Percentiles rank a stretch among this genome's conserved stretches.
Conservation (phyloP, 106 monocot genomes). For the Dendrobium officinale region DNA sequence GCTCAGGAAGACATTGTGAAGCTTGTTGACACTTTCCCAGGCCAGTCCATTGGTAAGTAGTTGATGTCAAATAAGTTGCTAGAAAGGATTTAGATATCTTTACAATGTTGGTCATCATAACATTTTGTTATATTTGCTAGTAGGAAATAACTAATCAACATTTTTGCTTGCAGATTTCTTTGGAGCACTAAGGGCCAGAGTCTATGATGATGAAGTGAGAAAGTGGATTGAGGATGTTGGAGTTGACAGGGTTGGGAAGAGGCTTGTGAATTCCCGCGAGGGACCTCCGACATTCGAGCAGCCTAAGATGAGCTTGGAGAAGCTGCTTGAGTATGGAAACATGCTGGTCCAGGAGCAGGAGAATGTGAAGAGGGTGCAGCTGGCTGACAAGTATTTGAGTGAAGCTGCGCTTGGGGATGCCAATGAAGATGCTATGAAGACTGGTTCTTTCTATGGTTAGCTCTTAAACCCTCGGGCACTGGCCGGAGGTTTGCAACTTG, state of each 20-base stretch:
- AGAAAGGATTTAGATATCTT: no score
- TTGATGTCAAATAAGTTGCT: neutral
- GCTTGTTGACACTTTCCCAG: constrained; percentile 87
- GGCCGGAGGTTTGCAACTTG: constrained; percentile 16
- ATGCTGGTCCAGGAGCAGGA: constrained; percentile 97
- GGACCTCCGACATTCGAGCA: constrained; percentile 76
- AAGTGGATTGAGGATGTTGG: constrained; percentile 67
- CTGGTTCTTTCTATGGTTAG: constrained; percentile 70
- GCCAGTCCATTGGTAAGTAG: constrained; percentile 88
- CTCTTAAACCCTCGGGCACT: constrained; percentile 1
- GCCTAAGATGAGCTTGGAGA: constrained; percentile 80
- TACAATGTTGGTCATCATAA: no score
- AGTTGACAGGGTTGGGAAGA: constrained; percentile 61
- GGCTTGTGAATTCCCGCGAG: constrained; percentile 72
- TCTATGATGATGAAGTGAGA: constrained; percentile 96
- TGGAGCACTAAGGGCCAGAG: constrained; percentile 82
- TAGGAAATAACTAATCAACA: no score
- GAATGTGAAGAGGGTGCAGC: constrained; percentile 96
- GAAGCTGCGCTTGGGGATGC: constrained; percentile 94
- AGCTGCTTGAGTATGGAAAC: constrained; percentile 86
- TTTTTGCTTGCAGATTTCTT: constrained; percentile 64
- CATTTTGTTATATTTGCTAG: no score
- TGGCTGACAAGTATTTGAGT: constrained; percentile 85
- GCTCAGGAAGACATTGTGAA: constrained; percentile 51
- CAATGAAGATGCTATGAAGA: constrained; percentile 69